Evolutionary conservation across 345 rosid genomes (phyloP).

Genomic region (Draba incana): DNA sequence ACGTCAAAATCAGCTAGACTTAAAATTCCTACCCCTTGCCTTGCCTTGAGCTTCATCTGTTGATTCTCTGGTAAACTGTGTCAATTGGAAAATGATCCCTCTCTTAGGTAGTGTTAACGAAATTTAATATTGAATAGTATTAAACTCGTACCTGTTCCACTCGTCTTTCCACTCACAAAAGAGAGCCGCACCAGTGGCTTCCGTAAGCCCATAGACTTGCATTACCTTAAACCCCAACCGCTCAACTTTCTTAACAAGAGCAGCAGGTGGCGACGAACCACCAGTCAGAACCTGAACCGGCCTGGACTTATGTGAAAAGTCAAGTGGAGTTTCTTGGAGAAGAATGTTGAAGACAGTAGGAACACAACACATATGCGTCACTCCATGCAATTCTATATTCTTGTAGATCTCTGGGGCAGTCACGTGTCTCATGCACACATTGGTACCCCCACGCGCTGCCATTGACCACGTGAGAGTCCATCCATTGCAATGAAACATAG

Average conservation of each 20-base stretch:
- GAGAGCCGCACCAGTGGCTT: constrained; percentile 69
- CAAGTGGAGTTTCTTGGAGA: constrained; percentile 40
- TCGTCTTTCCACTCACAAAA: constrained; percentile 75
- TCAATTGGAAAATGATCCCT: not conserved
- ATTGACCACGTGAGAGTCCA: constrained; percentile 83
- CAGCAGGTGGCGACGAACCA: constrained; percentile 76
- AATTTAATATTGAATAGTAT: not conserved
- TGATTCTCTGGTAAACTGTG: constrained; percentile 29
- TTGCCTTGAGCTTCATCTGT: constrained; percentile 31
- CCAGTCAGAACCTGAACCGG: constrained; percentile 65
- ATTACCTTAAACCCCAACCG: constrained; percentile 64
- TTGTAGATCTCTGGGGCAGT: constrained; percentile 57
- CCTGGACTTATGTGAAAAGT: constrained; percentile 35
- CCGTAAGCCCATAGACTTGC: constrained; percentile 79
- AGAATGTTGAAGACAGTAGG: constrained; percentile 65
- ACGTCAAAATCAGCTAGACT: constrained; percentile 54
- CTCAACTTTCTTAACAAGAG: constrained; percentile 54
- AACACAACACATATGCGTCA: constrained; percentile 82
- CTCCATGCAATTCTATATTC: constrained; percentile 52
- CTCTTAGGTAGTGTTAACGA: too few relatives aligned
- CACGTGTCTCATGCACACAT: constrained; percentile 63
- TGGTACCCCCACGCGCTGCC: constrained; percentile 87
- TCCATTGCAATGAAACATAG: constrained; percentile 91
- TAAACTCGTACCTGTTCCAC: constrained; percentile 52
- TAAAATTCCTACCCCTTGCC: constrained; percentile 44